Base-by-base conservation (phyloP, 805 yeast species). In the Nakazawaea ishiwadae region DNA sequence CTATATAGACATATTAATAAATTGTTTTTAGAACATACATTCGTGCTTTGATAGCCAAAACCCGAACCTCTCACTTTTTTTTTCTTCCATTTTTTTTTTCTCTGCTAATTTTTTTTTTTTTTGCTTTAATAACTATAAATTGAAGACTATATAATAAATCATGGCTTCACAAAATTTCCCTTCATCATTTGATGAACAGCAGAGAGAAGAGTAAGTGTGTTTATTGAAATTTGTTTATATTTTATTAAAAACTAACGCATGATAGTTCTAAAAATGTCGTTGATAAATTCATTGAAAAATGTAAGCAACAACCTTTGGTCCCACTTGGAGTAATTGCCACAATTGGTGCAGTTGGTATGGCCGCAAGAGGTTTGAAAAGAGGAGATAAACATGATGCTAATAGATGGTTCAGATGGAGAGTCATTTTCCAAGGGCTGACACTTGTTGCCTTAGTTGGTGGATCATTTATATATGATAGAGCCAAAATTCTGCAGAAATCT, bases 371-470 rank as follows among this genome's bases (percentile, higher is more conserved):
- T 18, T 68, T 89, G 47, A 73, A 81, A 51, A 66, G 69, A 23
- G 96, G 96, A 19, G 79, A 87, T 51, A 74, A 80, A 47, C 66
- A 69, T 33, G 78, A 77, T 41, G 95, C 96, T 0, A 96, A 90
- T 63, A 74, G 75, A 37, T 89, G 86, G 78, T 90, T 87, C 69
- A 73, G 91, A 51, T 86, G 88, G 78, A 82, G 97, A 69, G 91
- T 90, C 35, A 93, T 77, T 0, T 71, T 88, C 51, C 97, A 90
- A 63, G 87, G 84, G 4, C 75, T 83, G 44, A 90, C 97, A 0
- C 65, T 90, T 31, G 80, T 79, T 12, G 96, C 96, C 0, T 67
- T 90, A 38, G 81, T 89, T 5, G 79, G 77, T 10, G 97, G 96
- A 31, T 89, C 95, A 4, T 69, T 70, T 50, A 67, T 73, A 44